phyloP scores from a whole-genome alignment of 1,139 yeast genomes.

The Scheffersomyces insectosa region DNA sequence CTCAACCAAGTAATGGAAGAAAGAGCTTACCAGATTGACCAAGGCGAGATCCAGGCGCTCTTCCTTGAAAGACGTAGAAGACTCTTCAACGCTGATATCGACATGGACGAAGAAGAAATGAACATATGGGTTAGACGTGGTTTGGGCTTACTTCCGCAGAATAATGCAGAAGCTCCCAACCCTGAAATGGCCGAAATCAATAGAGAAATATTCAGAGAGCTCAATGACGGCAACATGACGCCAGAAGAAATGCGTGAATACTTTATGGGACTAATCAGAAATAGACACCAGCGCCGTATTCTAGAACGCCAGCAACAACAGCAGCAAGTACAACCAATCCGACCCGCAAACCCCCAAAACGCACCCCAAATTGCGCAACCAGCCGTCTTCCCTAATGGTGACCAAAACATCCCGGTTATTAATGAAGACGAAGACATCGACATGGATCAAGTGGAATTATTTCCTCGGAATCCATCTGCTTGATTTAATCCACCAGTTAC shows the following conservation, averaged over 20 bases:
- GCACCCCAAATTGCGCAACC: constrained; percentile 49
- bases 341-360: constrained; percentile 20
- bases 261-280: constrained; percentile 35
- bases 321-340: constrained; percentile 5
- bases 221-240: constrained; percentile 34
- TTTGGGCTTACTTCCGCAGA: constrained; percentile 27
- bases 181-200: constrained; percentile 33
- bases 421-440: constrained; percentile 39
- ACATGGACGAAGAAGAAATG: constrained; percentile 8
- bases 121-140: constrained; percentile 27
- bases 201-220: constrained; percentile 36
- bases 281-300: constrained; percentile 28
- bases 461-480: constrained; percentile 8
- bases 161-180: constrained; percentile 11
- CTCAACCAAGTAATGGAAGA: constrained; percentile 50
- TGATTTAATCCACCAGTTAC: not conserved
- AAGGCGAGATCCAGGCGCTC: constrained; percentile 36
- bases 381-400: constrained; percentile 40
- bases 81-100: constrained; percentile 19
- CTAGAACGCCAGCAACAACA: constrained; percentile 17
- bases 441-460: constrained; percentile 35
- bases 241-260: constrained; percentile 44
- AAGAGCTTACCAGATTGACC: constrained; percentile 41
- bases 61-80: constrained; percentile 37
- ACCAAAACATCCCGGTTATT: constrained; percentile 25